A percentile compares a stretch with the other conserved stretches of the same genome.
These are phyloP conservation scores for Talaromyces sp. DNA, from an alignment of 2,329 filamentous ascomycete genomes.

Conservation along the genomic window DNA sequence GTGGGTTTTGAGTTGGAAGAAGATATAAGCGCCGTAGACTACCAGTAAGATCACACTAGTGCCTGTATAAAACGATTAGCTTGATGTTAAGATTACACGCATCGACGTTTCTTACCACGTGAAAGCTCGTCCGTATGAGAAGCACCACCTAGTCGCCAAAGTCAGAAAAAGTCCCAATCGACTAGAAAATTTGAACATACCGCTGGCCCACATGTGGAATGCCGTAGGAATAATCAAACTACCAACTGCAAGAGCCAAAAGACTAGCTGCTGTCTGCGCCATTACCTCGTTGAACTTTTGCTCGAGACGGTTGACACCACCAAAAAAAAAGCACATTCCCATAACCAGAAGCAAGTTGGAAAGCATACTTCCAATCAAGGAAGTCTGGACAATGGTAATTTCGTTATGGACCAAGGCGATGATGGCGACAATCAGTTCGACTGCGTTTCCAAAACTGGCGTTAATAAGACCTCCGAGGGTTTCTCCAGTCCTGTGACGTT, in stretches of 20 bases:
- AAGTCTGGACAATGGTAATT: constrained; percentile 86
- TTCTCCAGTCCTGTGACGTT: constrained; percentile 62
- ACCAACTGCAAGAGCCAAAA: constrained; percentile 75
- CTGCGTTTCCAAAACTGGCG: constrained; percentile 85
- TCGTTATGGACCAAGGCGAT: constrained; percentile 74
- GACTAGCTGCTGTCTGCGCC: constrained; percentile 80
- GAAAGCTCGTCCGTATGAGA: constrained; percentile 20
- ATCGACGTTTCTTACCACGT: constrained; percentile 7
- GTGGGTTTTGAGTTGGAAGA: constrained; percentile 91
- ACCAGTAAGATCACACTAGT: constrained; percentile 76
- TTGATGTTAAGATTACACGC: background rate
- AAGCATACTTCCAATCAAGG: constrained; percentile 84
- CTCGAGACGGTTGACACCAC: constrained; percentile 72
- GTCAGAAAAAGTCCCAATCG: background rate
- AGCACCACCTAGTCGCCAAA: constrained; percentile 4
- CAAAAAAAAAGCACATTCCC: constrained; percentile 91
- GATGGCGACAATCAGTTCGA: constrained; percentile 84
- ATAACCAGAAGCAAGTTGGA: constrained; percentile 86
- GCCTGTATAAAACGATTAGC: constrained; percentile 25
- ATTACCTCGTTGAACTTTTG: constrained; percentile 92
- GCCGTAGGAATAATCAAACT: constrained; percentile 87
- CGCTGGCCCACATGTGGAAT: constrained; percentile 62
- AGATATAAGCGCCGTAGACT: constrained; percentile 78
- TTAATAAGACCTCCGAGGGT: constrained; percentile 86
- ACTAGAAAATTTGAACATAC: constrained; percentile 24